phyloP scores from a whole-genome alignment of 805 yeast genomes.

The Yamadazyma endophytica region DNA sequence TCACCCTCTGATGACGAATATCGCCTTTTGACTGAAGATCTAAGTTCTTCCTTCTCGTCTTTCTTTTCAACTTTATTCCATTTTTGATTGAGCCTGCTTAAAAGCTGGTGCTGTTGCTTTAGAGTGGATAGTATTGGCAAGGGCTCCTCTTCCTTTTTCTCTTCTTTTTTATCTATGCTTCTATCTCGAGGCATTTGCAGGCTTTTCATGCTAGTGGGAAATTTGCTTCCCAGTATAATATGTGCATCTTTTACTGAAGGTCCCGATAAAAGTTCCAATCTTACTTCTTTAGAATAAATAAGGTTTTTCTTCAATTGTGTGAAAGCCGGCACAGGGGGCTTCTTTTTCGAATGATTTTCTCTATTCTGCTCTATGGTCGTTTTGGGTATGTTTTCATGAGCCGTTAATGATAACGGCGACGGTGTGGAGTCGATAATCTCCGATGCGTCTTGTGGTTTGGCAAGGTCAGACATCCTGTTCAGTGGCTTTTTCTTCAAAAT shows the following conservation, averaged over 20 bases:
- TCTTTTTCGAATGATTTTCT: constrained; percentile 2
- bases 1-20: constrained; percentile 1
- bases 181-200: constrained; percentile 7
- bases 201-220: constrained; percentile 4
- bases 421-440: constrained; percentile 15
- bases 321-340: constrained; percentile 2
- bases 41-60: neutral
- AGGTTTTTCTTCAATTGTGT: constrained; percentile 29
- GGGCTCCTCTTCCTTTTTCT: constrained; percentile 2
- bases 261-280: constrained; percentile 28
- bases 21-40: constrained; percentile 1
- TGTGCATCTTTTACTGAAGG: constrained; percentile 12
- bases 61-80: constrained; percentile 27
- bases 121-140: constrained; percentile 14
- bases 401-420: constrained; percentile 20
- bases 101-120: constrained; percentile 28
- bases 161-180: constrained; percentile 1
- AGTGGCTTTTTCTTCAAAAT: constrained; percentile 8
- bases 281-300: constrained; percentile 34
- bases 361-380: constrained; percentile 7
- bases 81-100: constrained; percentile 32
- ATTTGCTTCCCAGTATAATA: constrained; percentile 7
- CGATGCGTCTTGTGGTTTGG: constrained; percentile 1
- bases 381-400: constrained; percentile 5
- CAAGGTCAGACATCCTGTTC: neutral